A percentile compares a stretch with the other conserved stretches of the same genome.
These are phyloP conservation scores for Trichoderma erinaceum DNA, from an alignment of 495 filamentous ascomycete species.

Conservation along the genomic window DNA sequence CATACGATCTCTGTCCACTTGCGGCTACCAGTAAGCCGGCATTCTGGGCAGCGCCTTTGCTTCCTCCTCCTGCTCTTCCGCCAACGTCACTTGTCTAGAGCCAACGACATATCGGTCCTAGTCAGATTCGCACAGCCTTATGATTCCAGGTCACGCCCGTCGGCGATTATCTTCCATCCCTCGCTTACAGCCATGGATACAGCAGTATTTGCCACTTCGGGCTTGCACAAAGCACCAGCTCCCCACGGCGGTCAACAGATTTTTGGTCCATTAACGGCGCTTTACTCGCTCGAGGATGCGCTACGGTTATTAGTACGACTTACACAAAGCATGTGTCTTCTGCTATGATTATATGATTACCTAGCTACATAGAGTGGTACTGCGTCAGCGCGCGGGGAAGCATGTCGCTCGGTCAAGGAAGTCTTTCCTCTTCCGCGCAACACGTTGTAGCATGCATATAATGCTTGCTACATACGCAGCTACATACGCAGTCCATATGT, in stretches of 20 bases:
- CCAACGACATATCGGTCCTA: neutral
- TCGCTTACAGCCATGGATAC: neutral
- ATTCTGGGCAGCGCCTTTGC: neutral
- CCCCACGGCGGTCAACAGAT: neutral
- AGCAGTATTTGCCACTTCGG: neutral
- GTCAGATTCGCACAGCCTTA: neutral
- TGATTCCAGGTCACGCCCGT: neutral
- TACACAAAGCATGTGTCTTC: neutral
- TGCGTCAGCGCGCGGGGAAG: conserved; percentile 13
- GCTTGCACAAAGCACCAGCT: neutral
- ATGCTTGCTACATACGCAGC: too few relatives aligned
- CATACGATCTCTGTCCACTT: neutral
- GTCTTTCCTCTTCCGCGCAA: neutral
- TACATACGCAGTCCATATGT: neutral
- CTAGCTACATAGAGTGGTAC: neutral
- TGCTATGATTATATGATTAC: neutral
- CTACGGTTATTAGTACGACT: neutral
- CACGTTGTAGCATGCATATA: too few relatives aligned
- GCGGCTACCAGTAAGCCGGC: neutral
- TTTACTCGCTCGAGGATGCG: neutral
- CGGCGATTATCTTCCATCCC: neutral
- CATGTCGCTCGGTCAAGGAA: neutral
- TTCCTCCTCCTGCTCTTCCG: neutral
- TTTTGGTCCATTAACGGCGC: neutral
- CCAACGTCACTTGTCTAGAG: neutral